Conservation (phyloP, 1,284 basidiomycete genomes). For the Sanguinoderma infundibulare region DNA sequence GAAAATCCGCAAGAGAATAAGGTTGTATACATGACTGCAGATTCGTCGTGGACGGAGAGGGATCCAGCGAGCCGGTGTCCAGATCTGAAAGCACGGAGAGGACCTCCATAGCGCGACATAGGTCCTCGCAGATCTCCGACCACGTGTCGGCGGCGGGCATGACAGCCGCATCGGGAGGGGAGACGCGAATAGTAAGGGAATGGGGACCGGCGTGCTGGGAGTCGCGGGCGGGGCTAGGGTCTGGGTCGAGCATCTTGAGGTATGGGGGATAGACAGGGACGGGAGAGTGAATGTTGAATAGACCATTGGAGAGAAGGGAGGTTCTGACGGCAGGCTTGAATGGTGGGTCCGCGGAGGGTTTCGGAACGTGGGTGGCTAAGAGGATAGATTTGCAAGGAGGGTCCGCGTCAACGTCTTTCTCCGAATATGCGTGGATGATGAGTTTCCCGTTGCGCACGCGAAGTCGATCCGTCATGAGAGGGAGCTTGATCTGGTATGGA, state of each 20-base stretch:
- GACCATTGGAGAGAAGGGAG: neutral
- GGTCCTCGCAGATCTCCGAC: conserved; percentile 24
- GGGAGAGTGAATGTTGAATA: neutral
- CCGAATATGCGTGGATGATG: neutral
- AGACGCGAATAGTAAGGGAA: neutral
- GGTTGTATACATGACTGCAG: neutral
- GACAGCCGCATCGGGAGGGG: neutral
- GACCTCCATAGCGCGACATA: conserved; percentile 18
- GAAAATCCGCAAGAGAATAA: neutral
- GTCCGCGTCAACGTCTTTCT: neutral
- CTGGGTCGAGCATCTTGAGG: neutral
- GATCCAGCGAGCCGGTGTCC: neutral
- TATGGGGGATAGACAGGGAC: neutral
- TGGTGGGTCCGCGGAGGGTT: neutral
- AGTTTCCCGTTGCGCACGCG: conserved; percentile 12
- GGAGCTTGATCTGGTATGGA: conserved; percentile 26
- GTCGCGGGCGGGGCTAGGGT: neutral
- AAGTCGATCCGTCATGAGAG: conserved; percentile 17
- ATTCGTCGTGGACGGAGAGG: neutral
- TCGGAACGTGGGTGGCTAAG: neutral
- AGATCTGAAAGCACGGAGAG: conserved; percentile 14
- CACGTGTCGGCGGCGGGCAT: conserved; percentile 18
- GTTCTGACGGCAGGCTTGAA: neutral
- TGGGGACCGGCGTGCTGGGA: neutral
- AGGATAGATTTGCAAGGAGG: neutral